Evolutionary conservation across 2,329 filamentous ascomycete species (phyloP).

Genomic region (Orbilia oligospora): DNA sequence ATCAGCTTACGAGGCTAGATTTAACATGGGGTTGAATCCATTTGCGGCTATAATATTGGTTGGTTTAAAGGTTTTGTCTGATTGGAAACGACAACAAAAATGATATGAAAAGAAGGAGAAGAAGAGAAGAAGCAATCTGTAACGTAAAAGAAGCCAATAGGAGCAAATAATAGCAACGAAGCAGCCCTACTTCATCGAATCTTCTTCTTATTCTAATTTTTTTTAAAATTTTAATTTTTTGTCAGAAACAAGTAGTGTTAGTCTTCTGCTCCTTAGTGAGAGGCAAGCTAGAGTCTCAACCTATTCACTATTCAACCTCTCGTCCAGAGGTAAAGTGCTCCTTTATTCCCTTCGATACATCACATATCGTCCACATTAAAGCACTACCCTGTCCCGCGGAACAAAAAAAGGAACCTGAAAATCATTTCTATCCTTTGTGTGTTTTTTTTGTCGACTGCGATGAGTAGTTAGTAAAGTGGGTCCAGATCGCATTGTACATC

Average conservation of each 20-base stretch:
- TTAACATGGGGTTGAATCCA: too few relatives aligned
- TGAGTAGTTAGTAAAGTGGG: slow-evolving; percentile 24
- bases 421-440: slow-evolving; percentile 35
- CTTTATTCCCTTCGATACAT: not conserved
- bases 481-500: not conserved
- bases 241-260: too few relatives aligned
- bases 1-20: too few relatives aligned
- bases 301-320: not conserved
- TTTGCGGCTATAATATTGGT: too few relatives aligned
- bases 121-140: not conserved
- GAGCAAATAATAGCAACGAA: not conserved
- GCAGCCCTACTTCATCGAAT: not conserved
- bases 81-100: too few relatives aligned
- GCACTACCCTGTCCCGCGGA: slow-evolving; percentile 12
- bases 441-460: slow-evolving; percentile 33
- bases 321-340: not conserved
- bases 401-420: slow-evolving; percentile 44
- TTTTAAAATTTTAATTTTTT: not conserved
- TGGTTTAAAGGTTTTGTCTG: too few relatives aligned
- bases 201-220: not conserved
- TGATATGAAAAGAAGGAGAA: not conserved
- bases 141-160: not conserved
- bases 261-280: too few relatives aligned
- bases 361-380: slow-evolving; percentile 7
- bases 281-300: too few relatives aligned